Percentiles rank a stretch among this genome's conserved stretches.
Conservation (phyloP, 139 green algal species). For the Zygnema circumcarinatum region DNA sequence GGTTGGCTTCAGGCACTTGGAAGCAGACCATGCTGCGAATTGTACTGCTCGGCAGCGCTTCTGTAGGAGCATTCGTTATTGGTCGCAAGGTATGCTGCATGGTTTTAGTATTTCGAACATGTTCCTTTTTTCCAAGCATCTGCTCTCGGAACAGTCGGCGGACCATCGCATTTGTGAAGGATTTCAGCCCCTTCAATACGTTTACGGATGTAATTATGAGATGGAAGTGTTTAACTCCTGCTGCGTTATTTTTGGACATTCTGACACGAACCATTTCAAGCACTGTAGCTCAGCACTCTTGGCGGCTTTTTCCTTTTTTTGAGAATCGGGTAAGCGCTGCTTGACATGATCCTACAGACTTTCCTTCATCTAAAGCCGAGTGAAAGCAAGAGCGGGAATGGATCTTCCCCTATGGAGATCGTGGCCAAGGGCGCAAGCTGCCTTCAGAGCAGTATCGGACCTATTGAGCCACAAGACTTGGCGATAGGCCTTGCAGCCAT, state of each 20-base stretch:
- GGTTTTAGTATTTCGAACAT: too few species aligned
- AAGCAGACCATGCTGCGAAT: background rate
- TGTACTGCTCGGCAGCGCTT: background rate
- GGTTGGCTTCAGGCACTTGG: background rate
- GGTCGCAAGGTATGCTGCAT: background rate
- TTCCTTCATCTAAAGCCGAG: background rate
- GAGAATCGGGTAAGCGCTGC: too few species aligned
- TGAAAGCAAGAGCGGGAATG: background rate
- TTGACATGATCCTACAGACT: too few species aligned
- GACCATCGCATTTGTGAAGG: too few species aligned
- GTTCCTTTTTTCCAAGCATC: too few species aligned
- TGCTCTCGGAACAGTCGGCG: too few species aligned
- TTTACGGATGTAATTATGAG: background rate
- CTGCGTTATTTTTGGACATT: too few species aligned
- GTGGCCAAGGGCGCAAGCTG: constrained; percentile 23
- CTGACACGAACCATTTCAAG: too few species aligned
- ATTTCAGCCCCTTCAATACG: background rate
- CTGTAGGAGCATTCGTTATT: background rate
- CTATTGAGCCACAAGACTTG: constrained; percentile 29
- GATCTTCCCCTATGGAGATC: constrained; percentile 19
- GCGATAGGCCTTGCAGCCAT: constrained; percentile 42
- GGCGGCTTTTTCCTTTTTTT: too few species aligned
- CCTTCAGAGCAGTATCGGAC: constrained; percentile 34
- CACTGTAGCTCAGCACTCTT: too few species aligned
- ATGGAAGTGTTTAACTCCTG: background rate